Base-by-base conservation (phyloP, 1,139 yeast species). In the Taphrina communis region DNA sequence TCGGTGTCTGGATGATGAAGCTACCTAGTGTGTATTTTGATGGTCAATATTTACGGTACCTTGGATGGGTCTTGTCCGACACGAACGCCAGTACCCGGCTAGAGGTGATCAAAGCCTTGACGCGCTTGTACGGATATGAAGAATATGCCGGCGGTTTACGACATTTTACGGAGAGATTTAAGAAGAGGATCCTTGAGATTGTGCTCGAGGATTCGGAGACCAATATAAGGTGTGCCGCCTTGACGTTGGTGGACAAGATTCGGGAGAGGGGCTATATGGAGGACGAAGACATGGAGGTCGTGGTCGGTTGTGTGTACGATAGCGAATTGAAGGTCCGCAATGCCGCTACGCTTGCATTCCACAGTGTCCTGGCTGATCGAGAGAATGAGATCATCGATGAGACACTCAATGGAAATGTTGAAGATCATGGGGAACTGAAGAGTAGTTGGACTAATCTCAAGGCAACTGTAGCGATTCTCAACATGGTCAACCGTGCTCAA, bases 31-130 rank as follows among this genome's bases (percentile, higher is more conserved):
- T 82, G 69, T 92, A 89, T 74, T 82, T 89, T 73, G 89, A 87
- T 71, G 87, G 88, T 1, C 80, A 86, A 0, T 89, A 86, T 75
- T 81, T 92, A 71, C 84, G 93, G 71, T 90, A 89, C 75, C 84
- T 88, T 75, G 97, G 97, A 1, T 89, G 96, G 95, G 81, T 90
- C 31, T 79, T 92, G 60, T 87, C 94, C 8, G 98, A 93, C 75
- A 82, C 86, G 1, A 83, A 84, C 25, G 78, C 84, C 17, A 73
- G 77, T 2, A 95, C 90, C 0, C 82, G 97, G 72, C 76, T 80
- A 6, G 94, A 89, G 74, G 92, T 86, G 0, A 76, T 89, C 25
- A 85, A 82, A 73, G 82, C 84, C 2, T 78, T 93, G 62, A 75
- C 79, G 5, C 76, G 76, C 46, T 79, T 84, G 1, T 85, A 81